Percentiles rank a stretch among this genome's conserved stretches.
Conservation (phyloP, 129 eudicot species). For the Heracleum sosnowskyi region DNA sequence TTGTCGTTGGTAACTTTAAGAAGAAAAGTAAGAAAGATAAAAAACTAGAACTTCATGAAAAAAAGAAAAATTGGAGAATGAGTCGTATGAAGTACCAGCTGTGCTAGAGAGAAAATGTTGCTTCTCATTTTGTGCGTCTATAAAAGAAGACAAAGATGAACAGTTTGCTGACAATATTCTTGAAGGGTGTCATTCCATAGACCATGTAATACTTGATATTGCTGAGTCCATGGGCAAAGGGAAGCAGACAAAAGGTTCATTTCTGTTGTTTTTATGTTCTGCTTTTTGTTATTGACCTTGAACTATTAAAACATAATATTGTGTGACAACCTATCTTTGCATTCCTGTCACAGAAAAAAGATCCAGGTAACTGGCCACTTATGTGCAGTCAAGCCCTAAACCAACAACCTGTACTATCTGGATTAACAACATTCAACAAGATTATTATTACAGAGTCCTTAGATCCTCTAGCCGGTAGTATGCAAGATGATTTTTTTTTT, state of each 20-base stretch:
- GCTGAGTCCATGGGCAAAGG: no score
- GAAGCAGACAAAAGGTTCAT: no score
- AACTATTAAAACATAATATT: no score
- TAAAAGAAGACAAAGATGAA: conserved; percentile 32
- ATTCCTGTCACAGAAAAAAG: conserved; percentile 36
- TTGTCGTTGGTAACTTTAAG: conserved; percentile 37
- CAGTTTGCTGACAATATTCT: no score
- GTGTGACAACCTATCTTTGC: no score
- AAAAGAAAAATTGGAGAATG: conserved; percentile 19
- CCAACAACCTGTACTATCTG: conserved; percentile 58
- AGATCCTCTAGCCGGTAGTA: conserved; percentile 75
- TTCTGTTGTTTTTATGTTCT: no score
- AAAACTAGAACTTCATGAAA: conserved; percentile 15
- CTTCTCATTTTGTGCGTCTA: conserved; percentile 45
- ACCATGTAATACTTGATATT: no score
- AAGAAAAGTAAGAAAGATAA: no score
- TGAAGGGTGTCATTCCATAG: no score
- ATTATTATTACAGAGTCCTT: conserved; percentile 42
- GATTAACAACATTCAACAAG: conserved; percentile 76
- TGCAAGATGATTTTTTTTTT: neutral
- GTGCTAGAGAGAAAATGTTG: conserved; percentile 46
- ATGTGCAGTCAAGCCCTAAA: conserved; percentile 44
- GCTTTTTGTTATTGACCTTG: no score
- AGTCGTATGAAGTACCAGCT: conserved; percentile 74
- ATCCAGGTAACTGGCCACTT: conserved; percentile 35